A percentile compares a stretch with the other conserved stretches of the same genome.
phyloP scores from a whole-genome alignment of 768 basidiomycete genomes.

The Amanita subjunquillea region DNA sequence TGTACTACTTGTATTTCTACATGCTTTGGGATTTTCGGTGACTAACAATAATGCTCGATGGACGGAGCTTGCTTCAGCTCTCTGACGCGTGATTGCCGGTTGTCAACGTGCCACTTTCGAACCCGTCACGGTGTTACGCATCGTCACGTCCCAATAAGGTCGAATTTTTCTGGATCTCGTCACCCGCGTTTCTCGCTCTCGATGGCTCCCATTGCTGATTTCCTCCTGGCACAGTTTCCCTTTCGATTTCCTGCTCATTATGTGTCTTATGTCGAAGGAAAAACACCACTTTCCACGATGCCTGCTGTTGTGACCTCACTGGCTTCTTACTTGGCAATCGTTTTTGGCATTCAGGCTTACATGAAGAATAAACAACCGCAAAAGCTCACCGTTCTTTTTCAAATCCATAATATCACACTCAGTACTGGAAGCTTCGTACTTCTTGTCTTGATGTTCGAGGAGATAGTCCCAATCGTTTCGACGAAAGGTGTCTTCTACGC shows the following conservation, averaged over 20 bases:
- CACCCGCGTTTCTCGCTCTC: constrained; percentile 8
- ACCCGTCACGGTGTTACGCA: constrained; percentile 1
- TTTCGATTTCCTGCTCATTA: constrained; percentile 47
- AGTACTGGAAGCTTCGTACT: constrained; percentile 78
- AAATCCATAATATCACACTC: constrained; percentile 84
- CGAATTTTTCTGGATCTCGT: neutral
- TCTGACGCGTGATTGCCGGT: neutral
- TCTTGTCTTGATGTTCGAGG: constrained; percentile 84
- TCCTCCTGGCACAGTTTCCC: constrained; percentile 50
- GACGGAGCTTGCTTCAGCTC: neutral
- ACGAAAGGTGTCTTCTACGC: constrained; percentile 63
- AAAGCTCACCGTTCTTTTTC: constrained; percentile 78
- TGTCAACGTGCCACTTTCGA: constrained; percentile 11
- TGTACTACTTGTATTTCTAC: neutral
- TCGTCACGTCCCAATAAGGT: neutral
- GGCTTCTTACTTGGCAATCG: constrained; percentile 72
- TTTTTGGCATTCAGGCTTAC: constrained; percentile 75
- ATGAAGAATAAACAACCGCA: constrained; percentile 73
- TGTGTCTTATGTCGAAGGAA: constrained; percentile 58
- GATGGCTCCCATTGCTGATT: constrained; percentile 69
- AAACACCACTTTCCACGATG: constrained; percentile 77
- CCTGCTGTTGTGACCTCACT: constrained; percentile 63
- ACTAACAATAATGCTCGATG: neutral
- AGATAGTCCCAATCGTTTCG: constrained; percentile 73
- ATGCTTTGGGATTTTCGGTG: neutral